Base-by-base conservation (phyloP, 2,329 filamentous ascomycete genomes). In the Arthrobotrys sinensis region DNA sequence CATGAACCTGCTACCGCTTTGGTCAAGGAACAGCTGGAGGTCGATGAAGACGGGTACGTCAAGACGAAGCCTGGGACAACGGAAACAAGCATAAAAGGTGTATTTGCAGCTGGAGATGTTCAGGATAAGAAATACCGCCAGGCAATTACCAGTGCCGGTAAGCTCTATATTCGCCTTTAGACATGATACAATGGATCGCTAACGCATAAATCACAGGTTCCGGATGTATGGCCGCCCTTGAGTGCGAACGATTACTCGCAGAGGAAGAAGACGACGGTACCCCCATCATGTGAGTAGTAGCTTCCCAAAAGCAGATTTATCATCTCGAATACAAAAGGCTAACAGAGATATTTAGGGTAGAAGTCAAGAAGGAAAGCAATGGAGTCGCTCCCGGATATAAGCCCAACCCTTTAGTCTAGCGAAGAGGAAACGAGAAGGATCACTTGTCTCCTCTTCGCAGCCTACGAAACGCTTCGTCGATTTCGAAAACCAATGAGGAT, bases 51-150 rank as follows among this genome's bases (percentile, higher is more conserved):
- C 80, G 94, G 93, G 21, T 99, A 99, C 86, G 90, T 99, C 76
- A 85, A 94, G 82, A 99, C 96, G 71, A 90, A 92, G 85, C 92
- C 96, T 2, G 96, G 96, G 71, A 95, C 93, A 53, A 93, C 93
- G 76, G 88, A 92, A 83, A 99, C 96, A 57, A 97, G 90, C 85
- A 85, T 97, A 4, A 90, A 93, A 83, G 96, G 96, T 84, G 93
- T 99, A 19, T 99, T 97, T 84, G 96, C 96, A 43, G 96, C 95
- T 8, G 96, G 96, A 80, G 96, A 99, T 84, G 96, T 99, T 8
- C 96, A 99, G 87, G 96, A 99, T 85, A 99, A 98, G 91, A 90
- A 91, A 84, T 99, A 99, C 85, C 90, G 96, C 84, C 96, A 99
- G 87, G 96, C 96, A 55, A 96, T 99, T 81, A 99, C 96, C 80